phyloP scores from a whole-genome alignment of 208 protist species.

The Crithidia brevicula region DNA sequence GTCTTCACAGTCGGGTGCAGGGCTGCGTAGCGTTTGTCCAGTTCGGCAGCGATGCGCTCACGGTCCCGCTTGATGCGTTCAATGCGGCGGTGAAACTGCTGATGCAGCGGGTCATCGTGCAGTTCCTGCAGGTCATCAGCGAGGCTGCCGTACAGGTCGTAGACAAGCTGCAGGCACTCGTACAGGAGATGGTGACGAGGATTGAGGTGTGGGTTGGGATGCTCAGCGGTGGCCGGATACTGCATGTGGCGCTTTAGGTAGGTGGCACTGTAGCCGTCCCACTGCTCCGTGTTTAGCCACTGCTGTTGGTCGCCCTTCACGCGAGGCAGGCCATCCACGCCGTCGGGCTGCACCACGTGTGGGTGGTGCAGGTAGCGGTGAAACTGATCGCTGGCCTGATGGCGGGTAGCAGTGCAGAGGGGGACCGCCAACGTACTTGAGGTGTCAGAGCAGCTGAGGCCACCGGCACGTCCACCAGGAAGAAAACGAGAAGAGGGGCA shows the following conservation, averaged over 20 bases:
- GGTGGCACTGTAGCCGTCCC: slow-evolving; percentile 85
- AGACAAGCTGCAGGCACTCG: slow-evolving; percentile 61
- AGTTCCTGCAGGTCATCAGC: slow-evolving; percentile 80
- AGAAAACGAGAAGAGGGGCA: slow-evolving; percentile 4
- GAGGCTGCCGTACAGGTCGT: slow-evolving; percentile 77
- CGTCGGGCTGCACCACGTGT: slow-evolving; percentile 85
- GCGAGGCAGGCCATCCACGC: slow-evolving; percentile 72
- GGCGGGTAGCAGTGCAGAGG: slow-evolving; percentile 34
- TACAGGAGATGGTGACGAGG: slow-evolving; percentile 62
- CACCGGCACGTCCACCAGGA: background rate
- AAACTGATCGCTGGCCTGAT: slow-evolving; percentile 81
- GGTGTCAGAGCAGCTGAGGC: background rate
- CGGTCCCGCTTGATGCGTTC: slow-evolving; percentile 57
- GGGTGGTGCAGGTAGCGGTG: slow-evolving; percentile 86
- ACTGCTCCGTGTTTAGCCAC: slow-evolving; percentile 92
- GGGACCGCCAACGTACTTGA: slow-evolving; percentile 3
- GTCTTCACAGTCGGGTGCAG: slow-evolving; percentile 89
- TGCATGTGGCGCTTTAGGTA: slow-evolving; percentile 86
- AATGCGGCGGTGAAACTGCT: slow-evolving; percentile 72
- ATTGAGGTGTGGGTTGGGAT: slow-evolving; percentile 66
- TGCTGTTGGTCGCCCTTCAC: slow-evolving; percentile 83
- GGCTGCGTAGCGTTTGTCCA: slow-evolving; percentile 72
- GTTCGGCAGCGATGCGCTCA: slow-evolving; percentile 65
- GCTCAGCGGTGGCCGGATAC: slow-evolving; percentile 80
- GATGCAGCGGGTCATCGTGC: slow-evolving; percentile 84